These are phyloP conservation scores for Pleurotus citrinopileatus DNA, from an alignment of 768 basidiomycete genomes.

Conservation along the genomic window DNA sequence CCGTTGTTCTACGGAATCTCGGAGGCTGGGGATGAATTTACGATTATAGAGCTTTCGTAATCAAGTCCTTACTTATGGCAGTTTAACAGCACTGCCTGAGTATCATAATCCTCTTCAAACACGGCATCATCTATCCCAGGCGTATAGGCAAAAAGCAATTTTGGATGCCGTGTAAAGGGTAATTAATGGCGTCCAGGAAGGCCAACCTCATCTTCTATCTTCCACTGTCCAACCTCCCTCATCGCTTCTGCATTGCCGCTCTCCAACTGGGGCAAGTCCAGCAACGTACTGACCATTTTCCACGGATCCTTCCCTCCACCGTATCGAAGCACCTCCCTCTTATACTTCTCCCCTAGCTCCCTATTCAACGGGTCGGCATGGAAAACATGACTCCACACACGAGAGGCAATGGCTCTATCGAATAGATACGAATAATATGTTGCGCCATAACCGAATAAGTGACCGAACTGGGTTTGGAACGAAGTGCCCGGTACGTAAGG, in stretches of 20 bases:
- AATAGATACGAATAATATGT: slow-evolving; percentile 98
- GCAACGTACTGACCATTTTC: slow-evolving; percentile 79
- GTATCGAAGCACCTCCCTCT: slow-evolving; percentile 66
- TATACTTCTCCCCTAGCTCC: slow-evolving; percentile 78
- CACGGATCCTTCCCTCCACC: slow-evolving; percentile 95
- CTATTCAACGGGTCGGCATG: slow-evolving; percentile 62
- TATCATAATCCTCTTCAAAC: not conserved
- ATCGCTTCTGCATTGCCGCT: slow-evolving; percentile 80
- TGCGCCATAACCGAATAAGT: slow-evolving; percentile 94
- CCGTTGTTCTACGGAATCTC: no score
- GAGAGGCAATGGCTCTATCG: slow-evolving; percentile 91
- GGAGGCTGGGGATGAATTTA: no score
- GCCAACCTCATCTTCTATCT: slow-evolving; percentile 70
- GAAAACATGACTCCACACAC: slow-evolving; percentile 85
- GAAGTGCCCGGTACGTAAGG: slow-evolving; percentile 83
- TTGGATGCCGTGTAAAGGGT: not conserved
- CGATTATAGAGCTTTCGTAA: no score
- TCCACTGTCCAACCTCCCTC: slow-evolving; percentile 89
- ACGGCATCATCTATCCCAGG: not conserved
- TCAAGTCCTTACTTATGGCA: no score
- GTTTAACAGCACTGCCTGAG: no score
- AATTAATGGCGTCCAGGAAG: slow-evolving; percentile 56
- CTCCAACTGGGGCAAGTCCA: slow-evolving; percentile 62
- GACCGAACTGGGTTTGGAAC: slow-evolving; percentile 95
- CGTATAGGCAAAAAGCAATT: not conserved